These are phyloP conservation scores for Hericium rajendrae DNA, from an alignment of 768 basidiomycete genomes.

Conservation along the genomic window DNA sequence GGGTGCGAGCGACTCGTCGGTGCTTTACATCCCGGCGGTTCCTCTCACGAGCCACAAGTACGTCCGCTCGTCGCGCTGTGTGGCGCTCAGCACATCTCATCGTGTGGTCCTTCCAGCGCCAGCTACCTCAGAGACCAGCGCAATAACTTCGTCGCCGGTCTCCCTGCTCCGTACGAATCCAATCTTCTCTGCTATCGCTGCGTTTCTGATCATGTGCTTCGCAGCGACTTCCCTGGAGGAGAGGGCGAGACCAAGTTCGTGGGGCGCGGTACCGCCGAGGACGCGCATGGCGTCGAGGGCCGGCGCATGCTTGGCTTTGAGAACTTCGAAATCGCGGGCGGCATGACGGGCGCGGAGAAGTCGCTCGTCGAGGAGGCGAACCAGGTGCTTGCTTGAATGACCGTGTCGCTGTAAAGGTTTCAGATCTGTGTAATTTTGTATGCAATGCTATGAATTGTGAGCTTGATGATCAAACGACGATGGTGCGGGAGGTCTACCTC, in stretches of 20 bases:
- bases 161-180: slow-evolving; percentile 40
- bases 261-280: slow-evolving; percentile 30
- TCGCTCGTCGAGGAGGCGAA: slow-evolving; percentile 5
- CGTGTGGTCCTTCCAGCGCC: slow-evolving; percentile 21
- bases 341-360: slow-evolving; percentile 3
- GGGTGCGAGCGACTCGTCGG: slow-evolving; percentile 48
- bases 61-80: neutral
- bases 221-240: slow-evolving; percentile 48
- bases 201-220: neutral
- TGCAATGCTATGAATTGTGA: too few relatives aligned
- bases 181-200: neutral
- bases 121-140: slow-evolving; percentile 55
- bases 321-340: slow-evolving; percentile 2
- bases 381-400: neutral
- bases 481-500: too few relatives aligned
- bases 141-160: slow-evolving; percentile 46
- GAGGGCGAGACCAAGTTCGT: slow-evolving; percentile 29
- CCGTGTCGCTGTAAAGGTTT: neutral
- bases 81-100: too few relatives aligned
- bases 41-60: slow-evolving; percentile 49
- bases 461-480: too few relatives aligned
- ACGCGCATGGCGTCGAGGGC: slow-evolving; percentile 21
- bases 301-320: slow-evolving; percentile 10
- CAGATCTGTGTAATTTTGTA: too few relatives aligned
- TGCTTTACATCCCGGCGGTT: slow-evolving; percentile 74